Evolutionary conservation across 163 green algal genomes (phyloP).

Genomic region (Scenedesmus sp.): DNA sequence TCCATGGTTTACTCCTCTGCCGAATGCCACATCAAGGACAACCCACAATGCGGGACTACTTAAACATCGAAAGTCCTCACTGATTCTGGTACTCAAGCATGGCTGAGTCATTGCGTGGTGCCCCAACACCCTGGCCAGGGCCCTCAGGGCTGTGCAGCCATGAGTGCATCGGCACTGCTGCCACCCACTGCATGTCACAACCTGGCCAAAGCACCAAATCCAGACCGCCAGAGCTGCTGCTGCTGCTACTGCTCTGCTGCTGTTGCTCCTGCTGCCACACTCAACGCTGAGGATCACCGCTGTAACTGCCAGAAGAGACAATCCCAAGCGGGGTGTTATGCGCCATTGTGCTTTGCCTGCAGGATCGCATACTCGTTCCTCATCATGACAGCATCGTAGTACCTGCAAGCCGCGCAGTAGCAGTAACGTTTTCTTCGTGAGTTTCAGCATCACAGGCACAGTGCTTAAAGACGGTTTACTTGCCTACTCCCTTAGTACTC

Average conservation of each 20-base stretch:
- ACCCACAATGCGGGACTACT: too few species aligned
- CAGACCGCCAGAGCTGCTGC: background rate
- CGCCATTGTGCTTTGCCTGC: slow-evolving; percentile 44
- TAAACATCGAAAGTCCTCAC: too few species aligned
- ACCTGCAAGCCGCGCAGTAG: slow-evolving; percentile 57
- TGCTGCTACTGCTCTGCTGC: background rate
- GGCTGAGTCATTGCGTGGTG: background rate
- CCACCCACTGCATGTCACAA: too few species aligned
- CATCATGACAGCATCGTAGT: slow-evolving; percentile 75
- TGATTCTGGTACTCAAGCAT: background rate
- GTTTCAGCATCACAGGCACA: too few species aligned
- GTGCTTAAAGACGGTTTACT: too few species aligned
- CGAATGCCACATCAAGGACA: background rate
- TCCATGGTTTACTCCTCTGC: too few species aligned
- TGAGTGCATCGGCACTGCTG: background rate
- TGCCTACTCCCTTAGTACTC: too few species aligned
- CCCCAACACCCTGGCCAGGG: background rate
- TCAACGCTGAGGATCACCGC: background rate
- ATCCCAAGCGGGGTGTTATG: background rate
- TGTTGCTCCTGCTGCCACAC: background rate
- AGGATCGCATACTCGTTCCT: slow-evolving; percentile 66
- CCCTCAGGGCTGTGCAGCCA: background rate
- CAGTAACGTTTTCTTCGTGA: too few species aligned
- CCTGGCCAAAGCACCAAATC: background rate
- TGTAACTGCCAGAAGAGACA: background rate